Base-by-base conservation (phyloP, 768 basidiomycete species). In the Rhodotorula toruloides region DNA sequence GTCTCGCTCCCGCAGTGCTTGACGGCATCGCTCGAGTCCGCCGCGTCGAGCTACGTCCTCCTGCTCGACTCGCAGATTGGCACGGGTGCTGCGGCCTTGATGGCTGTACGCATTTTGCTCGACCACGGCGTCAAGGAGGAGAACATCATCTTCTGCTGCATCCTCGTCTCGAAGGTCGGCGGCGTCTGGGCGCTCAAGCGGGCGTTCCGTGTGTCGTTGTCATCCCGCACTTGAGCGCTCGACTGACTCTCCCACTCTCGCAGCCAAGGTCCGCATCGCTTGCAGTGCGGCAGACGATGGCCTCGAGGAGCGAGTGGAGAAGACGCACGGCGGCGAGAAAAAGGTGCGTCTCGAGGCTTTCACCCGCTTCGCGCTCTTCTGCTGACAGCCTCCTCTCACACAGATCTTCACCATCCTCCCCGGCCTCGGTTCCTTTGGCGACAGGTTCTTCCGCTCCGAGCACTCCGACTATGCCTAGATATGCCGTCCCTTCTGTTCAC, bases 31-130 rank as follows among this genome's bases (percentile, higher is more conserved):
- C 80, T 86, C 47, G 80, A 84, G 56, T 79, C 80, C 43, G 91
- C 92, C 5, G 77, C 80, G 66, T 79, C 88, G 37, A 80, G 87
- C 1, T 89, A 85, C 80, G 93, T 96, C 1, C 88, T 96, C 76
- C 77, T 99, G 17, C 81, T 97, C 47, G 94, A 97, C 75, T 87
- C 89, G 21, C 69, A 94, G 87, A 91, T 98, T 76, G 91, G 90
- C 11, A 97, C 94, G 0, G 94, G 87, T 9, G 92, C 93, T 1
- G 85, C 68, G n/a, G 68, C 63, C 13, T 89, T 97, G 77, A 97
- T 98, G 94, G 87, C 92, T 0, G 89, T 99, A 67, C 87, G 94
- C 36, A 84, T 94, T 17, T 80, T 97, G 16, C 82, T 98, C 25
- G 94, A 99, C 76, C 94, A 99, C 72, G 91, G 94, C 19, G 86